A percentile compares a stretch with the other conserved stretches of the same genome.
Conservation (phyloP, 169 alveolate species). For the Cryptosporidium xiaoi region DNA sequence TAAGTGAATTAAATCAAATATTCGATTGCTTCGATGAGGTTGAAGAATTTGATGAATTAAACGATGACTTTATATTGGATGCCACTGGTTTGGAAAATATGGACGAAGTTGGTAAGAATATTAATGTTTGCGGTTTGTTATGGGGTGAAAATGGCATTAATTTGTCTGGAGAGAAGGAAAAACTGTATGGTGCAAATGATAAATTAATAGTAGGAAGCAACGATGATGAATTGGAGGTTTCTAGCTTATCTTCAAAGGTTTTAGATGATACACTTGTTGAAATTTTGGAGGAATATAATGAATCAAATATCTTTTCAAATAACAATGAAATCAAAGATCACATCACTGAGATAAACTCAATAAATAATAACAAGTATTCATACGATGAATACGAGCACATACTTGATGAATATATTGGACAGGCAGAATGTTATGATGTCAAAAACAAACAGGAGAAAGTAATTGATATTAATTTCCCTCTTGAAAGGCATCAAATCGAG, state of each 20-base stretch:
- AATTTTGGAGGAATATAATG: slow-evolving; percentile 43
- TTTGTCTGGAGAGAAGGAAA: too few species aligned
- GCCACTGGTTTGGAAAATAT: slow-evolving; percentile 25
- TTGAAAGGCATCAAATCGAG: slow-evolving; percentile 14
- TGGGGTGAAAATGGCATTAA: slow-evolving; percentile 29
- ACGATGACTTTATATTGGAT: slow-evolving; percentile 57
- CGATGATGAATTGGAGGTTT: too few species aligned
- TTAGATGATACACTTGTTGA: slow-evolving; percentile 7
- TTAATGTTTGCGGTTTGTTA: slow-evolving; percentile 9
- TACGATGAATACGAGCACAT: slow-evolving; percentile 40
- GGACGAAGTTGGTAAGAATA: slow-evolving; percentile 15
- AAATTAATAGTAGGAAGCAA: too few species aligned
- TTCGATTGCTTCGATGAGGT: slow-evolving; percentile 45
- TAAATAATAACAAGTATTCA: not conserved
- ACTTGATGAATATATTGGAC: slow-evolving; percentile 46
- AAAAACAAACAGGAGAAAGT: slow-evolving; percentile 4
- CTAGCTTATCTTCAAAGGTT: not conserved
- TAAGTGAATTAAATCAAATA: slow-evolving; percentile 35
- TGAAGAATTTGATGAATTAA: slow-evolving; percentile 63
- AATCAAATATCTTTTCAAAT: not conserved
- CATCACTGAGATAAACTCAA: not conserved
- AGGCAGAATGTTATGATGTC: not conserved
- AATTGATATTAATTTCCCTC: slow-evolving; percentile 12
- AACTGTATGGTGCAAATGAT: too few species aligned
- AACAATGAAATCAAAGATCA: not conserved